phyloP scores from a whole-genome alignment of 345 rosid species.

The Salix exigua region DNA sequence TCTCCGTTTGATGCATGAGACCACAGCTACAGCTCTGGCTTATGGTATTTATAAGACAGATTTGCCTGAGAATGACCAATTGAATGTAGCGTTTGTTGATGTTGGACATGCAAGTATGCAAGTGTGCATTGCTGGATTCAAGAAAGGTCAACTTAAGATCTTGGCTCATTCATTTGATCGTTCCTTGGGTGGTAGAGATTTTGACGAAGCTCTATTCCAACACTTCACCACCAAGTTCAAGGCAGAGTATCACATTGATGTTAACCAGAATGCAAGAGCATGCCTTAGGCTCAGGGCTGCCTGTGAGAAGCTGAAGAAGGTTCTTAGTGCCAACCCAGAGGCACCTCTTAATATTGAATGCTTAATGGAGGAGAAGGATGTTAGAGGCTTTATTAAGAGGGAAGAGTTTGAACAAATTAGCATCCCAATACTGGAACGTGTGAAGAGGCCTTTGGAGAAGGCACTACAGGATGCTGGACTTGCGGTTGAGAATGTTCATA shows the following conservation, averaged over 20 bases:
- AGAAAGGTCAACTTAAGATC: conserved; percentile 76
- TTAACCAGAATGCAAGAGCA: conserved; percentile 80
- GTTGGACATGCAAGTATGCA: conserved; percentile 93
- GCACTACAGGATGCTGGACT: conserved; percentile 86
- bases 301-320: conserved; percentile 91
- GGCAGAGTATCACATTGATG: conserved; percentile 89
- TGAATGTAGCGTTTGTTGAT: conserved; percentile 90
- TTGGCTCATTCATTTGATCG: conserved; percentile 78
- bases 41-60: conserved; percentile 98
- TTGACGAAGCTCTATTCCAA: conserved; percentile 76
- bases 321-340: conserved; percentile 89
- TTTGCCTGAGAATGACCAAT: conserved; percentile 72
- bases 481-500: conserved; percentile 65
- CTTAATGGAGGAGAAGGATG: conserved; percentile 97
- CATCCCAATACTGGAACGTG: conserved; percentile 73
- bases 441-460: conserved; percentile 79
- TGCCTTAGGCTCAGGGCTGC: conserved; percentile 75
- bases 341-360: conserved; percentile 91
- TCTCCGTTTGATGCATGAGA: conserved; percentile 77
- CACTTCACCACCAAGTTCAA: conserved; percentile 78
- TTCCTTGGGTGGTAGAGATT: conserved; percentile 88
- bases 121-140: conserved; percentile 92
- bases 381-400: conserved; percentile 77
- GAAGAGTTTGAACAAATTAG: conserved; percentile 87
- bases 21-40: conserved; percentile 91